These are phyloP conservation scores for Fomitopsis serialis DNA, from an alignment of 768 basidiomycete species.

Conservation along the genomic window DNA sequence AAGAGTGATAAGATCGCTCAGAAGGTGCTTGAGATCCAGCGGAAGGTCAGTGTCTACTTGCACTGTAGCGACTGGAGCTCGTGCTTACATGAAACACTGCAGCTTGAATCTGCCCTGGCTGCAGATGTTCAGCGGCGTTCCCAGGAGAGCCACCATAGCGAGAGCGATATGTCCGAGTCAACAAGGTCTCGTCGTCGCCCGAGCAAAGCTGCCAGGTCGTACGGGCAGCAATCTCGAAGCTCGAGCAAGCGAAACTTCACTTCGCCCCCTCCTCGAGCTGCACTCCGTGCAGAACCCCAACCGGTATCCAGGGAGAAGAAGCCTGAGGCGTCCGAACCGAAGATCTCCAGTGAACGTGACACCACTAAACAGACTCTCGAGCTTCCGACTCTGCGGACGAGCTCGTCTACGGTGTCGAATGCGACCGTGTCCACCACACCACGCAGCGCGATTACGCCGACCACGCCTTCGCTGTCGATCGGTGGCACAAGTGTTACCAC, in stretches of 20 bases:
- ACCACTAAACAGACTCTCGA: constrained; percentile 5
- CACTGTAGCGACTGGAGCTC: background rate
- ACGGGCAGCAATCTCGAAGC: constrained; percentile 6
- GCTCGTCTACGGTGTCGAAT: constrained; percentile 28
- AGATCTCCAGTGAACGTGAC: background rate
- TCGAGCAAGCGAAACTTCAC: constrained; percentile 13
- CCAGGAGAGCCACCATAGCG: constrained; percentile 40
- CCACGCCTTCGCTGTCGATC: constrained; percentile 29
- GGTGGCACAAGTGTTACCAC: constrained; percentile 35
- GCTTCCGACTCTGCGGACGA: constrained; percentile 25
- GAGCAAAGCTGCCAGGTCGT: constrained; percentile 7
- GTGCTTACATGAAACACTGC: background rate
- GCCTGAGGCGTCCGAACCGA: background rate
- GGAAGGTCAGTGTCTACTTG: constrained; percentile 54
- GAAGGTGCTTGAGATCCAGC: constrained; percentile 85
- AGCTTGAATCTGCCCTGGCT: constrained; percentile 76
- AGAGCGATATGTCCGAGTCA: constrained; percentile 27
- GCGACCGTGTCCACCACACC: constrained; percentile 22
- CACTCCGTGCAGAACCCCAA: constrained; percentile 11
- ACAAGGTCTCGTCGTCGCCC: constrained; percentile 10
- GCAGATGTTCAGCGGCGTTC: constrained; percentile 46
- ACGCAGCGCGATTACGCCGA: constrained; percentile 19
- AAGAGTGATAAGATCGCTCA: constrained; percentile 85
- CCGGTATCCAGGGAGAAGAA: background rate
- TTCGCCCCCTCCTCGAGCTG: constrained; percentile 5